Evolutionary conservation across 2,329 filamentous ascomycete species (phyloP), one percentile per base, ranked within the genome.

Genomic region (Aspergillus sp.): DNA sequence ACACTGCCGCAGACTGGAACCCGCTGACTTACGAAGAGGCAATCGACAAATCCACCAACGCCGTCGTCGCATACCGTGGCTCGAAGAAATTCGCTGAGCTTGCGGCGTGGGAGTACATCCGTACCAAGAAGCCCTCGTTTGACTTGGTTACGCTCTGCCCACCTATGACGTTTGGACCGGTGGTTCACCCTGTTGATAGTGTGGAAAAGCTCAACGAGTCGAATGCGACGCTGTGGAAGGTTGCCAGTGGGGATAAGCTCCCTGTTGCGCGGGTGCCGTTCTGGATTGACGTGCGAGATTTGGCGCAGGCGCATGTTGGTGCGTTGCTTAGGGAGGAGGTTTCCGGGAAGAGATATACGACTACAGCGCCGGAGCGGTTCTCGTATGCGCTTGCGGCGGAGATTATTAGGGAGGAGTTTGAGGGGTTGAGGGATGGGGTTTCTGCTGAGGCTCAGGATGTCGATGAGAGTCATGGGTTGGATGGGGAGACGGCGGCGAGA

Each of bases 271-370:
- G 56, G 9, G 61, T 64, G 2, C 51, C 61, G 11, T 59, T 58
- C 15, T 81, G 76, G 76, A 73, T 80, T 19, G 79, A 81, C 56
- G 79, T 80, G 4, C 64, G 80, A 17, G 79, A 81, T 58, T 64
- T 82, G 4, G 78, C 79, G 0, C 53, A 63, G 12, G 77, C 75
- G 2, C 79, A 81, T 61, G 72, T 78, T 0, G 69, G 75, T 51
- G 77, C 79, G 0, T 62, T 79, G 6, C 23, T 79, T 11, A 65
- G 63, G 4, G 63, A 63, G 0, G 72, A 71, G 1, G 75, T 62
- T 6, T 54, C 58, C 2, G 62, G 62, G 37, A 61, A 74, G 59
- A 63, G 79, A 41, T 81, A 72, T 59, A 68, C 72, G 0, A 68
- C 74, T 17, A 72, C 74, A 0, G 70, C 76, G 0, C 73, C 76